These are phyloP conservation scores for Yamadazyma phyllophila DNA, from an alignment of 805 yeast species.

Conservation along the genomic window DNA sequence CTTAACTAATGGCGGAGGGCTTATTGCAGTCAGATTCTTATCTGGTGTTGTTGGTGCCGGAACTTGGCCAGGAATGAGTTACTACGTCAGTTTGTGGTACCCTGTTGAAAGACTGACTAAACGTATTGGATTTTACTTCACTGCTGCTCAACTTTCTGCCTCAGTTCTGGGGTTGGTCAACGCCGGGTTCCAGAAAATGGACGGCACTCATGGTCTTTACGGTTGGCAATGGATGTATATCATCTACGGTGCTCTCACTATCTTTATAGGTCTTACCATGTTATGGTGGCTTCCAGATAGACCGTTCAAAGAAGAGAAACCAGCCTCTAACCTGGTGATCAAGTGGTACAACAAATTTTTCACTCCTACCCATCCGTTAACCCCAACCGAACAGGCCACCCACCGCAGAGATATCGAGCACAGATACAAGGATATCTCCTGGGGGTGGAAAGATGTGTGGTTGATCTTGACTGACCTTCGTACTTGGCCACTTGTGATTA, in stretches of 20 bases:
- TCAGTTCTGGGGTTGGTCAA: slow-evolving; percentile 85
- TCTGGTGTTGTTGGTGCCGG: slow-evolving; percentile 82
- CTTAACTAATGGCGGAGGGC: slow-evolving; percentile 52
- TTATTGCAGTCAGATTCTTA: slow-evolving; percentile 69
- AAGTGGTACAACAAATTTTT: slow-evolving; percentile 23
- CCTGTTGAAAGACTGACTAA: slow-evolving; percentile 74
- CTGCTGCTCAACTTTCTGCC: slow-evolving; percentile 90
- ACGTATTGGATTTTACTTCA: slow-evolving; percentile 83
- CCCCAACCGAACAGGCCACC: slow-evolving; percentile 46
- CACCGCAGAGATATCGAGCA: slow-evolving; percentile 61
- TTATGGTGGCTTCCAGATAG: slow-evolving; percentile 88
- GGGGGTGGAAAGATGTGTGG: slow-evolving; percentile 61
- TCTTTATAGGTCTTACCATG: slow-evolving; percentile 59
- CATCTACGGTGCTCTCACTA: slow-evolving; percentile 70
- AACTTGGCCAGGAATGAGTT: slow-evolving; percentile 88
- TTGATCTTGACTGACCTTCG: slow-evolving; percentile 59
- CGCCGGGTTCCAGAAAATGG: slow-evolving; percentile 87
- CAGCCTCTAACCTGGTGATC: slow-evolving; percentile 14
- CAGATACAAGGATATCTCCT: slow-evolving; percentile 45
- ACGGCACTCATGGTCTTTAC: slow-evolving; percentile 61
- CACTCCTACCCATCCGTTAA: slow-evolving; percentile 49
- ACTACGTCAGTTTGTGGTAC: slow-evolving; percentile 81
- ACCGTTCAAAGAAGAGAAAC: slow-evolving; percentile 35
- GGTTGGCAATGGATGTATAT: slow-evolving; percentile 90
- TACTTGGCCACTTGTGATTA: slow-evolving; percentile 76